A percentile compares a stretch with the other conserved stretches of the same genome.
Conservation (phyloP, 257 asterid genomes). For the Sherardia arvensis region DNA sequence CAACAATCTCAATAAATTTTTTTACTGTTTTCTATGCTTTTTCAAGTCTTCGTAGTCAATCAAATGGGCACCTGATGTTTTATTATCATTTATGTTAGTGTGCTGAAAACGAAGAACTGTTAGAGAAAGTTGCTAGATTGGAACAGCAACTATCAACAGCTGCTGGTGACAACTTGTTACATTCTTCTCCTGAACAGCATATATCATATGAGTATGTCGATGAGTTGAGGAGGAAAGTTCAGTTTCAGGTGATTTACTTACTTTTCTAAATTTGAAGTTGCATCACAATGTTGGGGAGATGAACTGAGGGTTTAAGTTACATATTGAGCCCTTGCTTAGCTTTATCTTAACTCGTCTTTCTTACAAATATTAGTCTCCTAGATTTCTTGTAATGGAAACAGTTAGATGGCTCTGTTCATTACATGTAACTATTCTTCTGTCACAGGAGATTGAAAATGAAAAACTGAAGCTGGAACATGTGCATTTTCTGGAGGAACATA, state of each 20-base stretch:
- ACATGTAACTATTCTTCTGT: constrained; percentile 5
- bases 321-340: not conserved
- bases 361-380: not conserved
- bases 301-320: not conserved
- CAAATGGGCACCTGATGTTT: not conserved
- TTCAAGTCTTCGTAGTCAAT: constrained; percentile 6
- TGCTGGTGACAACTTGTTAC: constrained; percentile 29
- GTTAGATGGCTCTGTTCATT: not conserved
- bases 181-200: constrained; percentile 36
- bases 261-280: not conserved
- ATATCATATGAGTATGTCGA: constrained; percentile 48
- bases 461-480: constrained; percentile 67
- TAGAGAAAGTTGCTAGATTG: constrained; percentile 43
- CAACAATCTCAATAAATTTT: not conserved
- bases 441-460: constrained; percentile 85
- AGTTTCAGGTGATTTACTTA: constrained; percentile 54
- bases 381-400: not conserved
- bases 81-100: constrained; percentile 41
- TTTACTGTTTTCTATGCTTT: not conserved
- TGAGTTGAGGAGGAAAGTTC: constrained; percentile 61
- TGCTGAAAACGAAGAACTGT: constrained; percentile 65
- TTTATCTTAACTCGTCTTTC: not conserved
- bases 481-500: constrained; percentile 72
- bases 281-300: not conserved
- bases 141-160: constrained; percentile 63